Evolutionary conservation across 2,329 filamentous ascomycete species (phyloP), one percentile per base, ranked within the genome.

Genomic region (Aspergillus neotritici): DNA sequence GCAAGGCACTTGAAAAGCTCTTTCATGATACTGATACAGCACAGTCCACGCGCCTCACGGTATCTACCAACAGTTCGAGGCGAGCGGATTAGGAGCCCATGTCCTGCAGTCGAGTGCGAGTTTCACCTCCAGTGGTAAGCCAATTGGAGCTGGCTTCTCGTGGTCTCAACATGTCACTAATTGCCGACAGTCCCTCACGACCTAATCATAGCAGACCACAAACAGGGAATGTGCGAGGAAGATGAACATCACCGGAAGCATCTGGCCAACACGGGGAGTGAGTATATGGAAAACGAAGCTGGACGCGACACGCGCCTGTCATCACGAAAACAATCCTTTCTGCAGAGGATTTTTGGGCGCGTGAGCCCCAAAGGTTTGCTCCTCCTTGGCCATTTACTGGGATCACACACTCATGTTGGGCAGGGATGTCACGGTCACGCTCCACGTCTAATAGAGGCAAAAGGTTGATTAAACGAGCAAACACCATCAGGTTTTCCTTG

Each of bases 401-500:
- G 31, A 32, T 31, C 7, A 21, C 31, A 12, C 17, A 16, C 46
- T 55, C 9, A 54, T 29, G 10, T 14, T 8, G 31, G 9, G 28
- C 11, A 61, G 58, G 52, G 10, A 37, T 56, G 30, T 58, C 56
- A 9, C 53, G 57, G 17, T 46, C 56, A 15, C 53, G 48, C 14
- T 53, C 58, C 7, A 47, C 49, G 3, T 46, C 52, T 2, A 52
- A 47, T 30, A 48, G 49, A 31, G 47, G 57, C 40, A 60, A 55
- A 25, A 58, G 52, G 29, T 44, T 62, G 10, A 46, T 58, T 34
- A 61, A 60, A 34, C 50, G 54, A 37, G 56, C 52, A 33, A 60
- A 61, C 30, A 60, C 51, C 2, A 52, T 62, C 28, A 52, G 58
- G 8, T 60, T 62, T 36, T 60, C 58, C 12, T 55, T 61, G 13